Percentiles rank a stretch among this genome's conserved stretches.
phyloP scores from a whole-genome alignment of 768 basidiomycete species.

The Boletus subparvulus region DNA sequence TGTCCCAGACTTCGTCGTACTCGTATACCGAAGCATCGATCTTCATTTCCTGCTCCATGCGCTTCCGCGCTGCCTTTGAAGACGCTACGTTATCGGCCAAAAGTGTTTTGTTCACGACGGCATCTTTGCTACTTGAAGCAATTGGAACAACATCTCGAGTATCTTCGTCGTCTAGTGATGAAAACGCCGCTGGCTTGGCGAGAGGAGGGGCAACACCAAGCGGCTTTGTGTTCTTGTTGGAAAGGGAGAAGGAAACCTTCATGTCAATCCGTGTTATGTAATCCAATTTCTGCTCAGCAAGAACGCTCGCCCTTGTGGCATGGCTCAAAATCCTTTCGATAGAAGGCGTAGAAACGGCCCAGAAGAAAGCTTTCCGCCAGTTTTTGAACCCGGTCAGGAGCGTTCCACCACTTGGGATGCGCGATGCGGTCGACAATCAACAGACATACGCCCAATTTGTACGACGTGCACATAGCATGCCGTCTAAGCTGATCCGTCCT shows the following conservation, averaged over 20 bases:
- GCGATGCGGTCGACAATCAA: slow-evolving; percentile 51
- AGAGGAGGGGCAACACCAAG: slow-evolving; percentile 52
- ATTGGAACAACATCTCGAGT: slow-evolving; percentile 49
- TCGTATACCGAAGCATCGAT: slow-evolving; percentile 85
- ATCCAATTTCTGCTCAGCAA: slow-evolving; percentile 5
- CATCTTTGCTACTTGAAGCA: slow-evolving; percentile 40
- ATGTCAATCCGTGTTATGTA: slow-evolving; percentile 40
- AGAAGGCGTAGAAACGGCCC: slow-evolving; percentile 89
- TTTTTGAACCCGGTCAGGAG: slow-evolving; percentile 47
- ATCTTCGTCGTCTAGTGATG: slow-evolving; percentile 64
- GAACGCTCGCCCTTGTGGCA: slow-evolving; percentile 11
- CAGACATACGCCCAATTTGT: slow-evolving; percentile 89
- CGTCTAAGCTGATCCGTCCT: slow-evolving; percentile 7
- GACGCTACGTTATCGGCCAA: slow-evolving; percentile 58
- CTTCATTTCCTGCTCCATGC: slow-evolving; percentile 74
- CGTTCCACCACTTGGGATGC: slow-evolving; percentile 19
- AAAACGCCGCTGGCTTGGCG: slow-evolving; percentile 62
- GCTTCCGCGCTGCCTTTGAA: slow-evolving; percentile 66
- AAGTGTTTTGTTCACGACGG: slow-evolving; percentile 51
- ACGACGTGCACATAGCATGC: slow-evolving; percentile 24
- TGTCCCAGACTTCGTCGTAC: slow-evolving; percentile 96
- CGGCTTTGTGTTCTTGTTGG: slow-evolving; percentile 51
- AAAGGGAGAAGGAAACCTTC: slow-evolving; percentile 90
- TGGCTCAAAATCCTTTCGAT: slow-evolving; percentile 68
- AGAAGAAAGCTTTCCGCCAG: slow-evolving; percentile 72